Evolutionary conservation across 2,329 filamentous ascomycete species (phyloP).

Genomic region (Claviceps purpurea): DNA sequence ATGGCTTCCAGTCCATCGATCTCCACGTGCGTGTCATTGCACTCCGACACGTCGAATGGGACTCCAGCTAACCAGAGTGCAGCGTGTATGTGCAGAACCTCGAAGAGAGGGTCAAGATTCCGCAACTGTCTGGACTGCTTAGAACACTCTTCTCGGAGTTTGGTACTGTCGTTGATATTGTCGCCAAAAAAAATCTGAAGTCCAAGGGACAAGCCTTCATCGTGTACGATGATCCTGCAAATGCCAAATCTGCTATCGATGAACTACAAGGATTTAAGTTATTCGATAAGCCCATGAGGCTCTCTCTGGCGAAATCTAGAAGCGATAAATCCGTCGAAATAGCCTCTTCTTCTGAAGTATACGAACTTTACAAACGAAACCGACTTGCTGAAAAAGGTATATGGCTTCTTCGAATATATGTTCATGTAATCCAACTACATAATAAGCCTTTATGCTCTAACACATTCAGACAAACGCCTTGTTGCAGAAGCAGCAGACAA

Average conservation of each 20-base stretch:
- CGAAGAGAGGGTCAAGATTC: conserved; percentile 80
- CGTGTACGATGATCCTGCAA: conserved; percentile 71
- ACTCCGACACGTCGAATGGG: conserved; percentile 44
- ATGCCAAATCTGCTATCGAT: conserved; percentile 70
- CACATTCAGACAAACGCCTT: conserved; percentile 52
- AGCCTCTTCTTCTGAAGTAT: conserved; percentile 62
- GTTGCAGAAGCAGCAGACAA: conserved; percentile 68
- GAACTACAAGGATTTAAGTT: conserved; percentile 87
- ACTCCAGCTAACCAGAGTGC: conserved; percentile 21
- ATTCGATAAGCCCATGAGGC: conserved; percentile 78
- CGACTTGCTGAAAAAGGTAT: conserved; percentile 81
- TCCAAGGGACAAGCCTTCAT: conserved; percentile 94
- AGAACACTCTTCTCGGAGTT: conserved; percentile 75
- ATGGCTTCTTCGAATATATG: conserved; percentile 7
- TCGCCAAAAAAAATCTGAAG: conserved; percentile 80
- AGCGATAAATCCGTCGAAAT: conserved; percentile 79
- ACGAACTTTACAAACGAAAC: conserved; percentile 75
- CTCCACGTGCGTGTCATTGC: conserved; percentile 63
- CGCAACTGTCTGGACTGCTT: conserved; percentile 60
- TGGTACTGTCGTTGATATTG: conserved; percentile 69
- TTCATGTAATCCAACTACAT: not conserved
- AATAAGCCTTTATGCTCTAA: not conserved
- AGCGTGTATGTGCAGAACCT: conserved; percentile 70
- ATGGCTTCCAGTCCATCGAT: conserved; percentile 27
- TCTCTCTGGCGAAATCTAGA: conserved; percentile 67